Evolutionary conservation across 345 rosid genomes (phyloP).

Genomic region (Leavenworthia alabamica): DNA sequence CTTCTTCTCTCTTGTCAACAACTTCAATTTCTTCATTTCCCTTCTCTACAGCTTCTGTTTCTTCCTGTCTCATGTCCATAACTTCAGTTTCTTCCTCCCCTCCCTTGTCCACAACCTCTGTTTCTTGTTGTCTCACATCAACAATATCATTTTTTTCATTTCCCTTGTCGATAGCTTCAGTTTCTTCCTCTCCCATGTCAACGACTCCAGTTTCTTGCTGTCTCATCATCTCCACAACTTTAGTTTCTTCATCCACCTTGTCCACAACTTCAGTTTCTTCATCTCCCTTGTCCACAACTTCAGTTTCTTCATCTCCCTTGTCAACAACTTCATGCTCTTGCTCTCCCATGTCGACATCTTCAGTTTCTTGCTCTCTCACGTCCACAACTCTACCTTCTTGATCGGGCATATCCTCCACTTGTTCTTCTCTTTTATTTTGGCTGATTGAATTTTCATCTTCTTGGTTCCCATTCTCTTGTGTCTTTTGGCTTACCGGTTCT

Average conservation of each 20-base stretch:
- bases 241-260: not conserved
- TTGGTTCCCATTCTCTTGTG: not conserved
- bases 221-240: not conserved
- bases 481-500: not conserved
- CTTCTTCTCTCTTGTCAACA: not conserved
- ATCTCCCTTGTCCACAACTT: not conserved
- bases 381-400: slow-evolving; percentile 3
- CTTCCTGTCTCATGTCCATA: not conserved
- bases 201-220: not conserved
- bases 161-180: not conserved
- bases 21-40: not conserved
- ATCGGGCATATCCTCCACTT: not conserved
- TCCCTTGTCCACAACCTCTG: not conserved
- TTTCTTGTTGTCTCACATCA: no score
- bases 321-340: not conserved
- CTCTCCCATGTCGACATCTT: not conserved
- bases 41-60: not conserved
- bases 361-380: not conserved
- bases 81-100: not conserved
- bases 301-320: not conserved
- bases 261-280: slow-evolving; percentile 2
- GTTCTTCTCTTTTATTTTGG: not conserved
- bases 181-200: not conserved
- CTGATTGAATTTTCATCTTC: not conserved
- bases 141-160: no score